A percentile compares a stretch with the other conserved stretches of the same genome.
Evolutionary conservation across 202 grass and related monocot genomes (phyloP).

Genomic region (Zizania palustris): DNA sequence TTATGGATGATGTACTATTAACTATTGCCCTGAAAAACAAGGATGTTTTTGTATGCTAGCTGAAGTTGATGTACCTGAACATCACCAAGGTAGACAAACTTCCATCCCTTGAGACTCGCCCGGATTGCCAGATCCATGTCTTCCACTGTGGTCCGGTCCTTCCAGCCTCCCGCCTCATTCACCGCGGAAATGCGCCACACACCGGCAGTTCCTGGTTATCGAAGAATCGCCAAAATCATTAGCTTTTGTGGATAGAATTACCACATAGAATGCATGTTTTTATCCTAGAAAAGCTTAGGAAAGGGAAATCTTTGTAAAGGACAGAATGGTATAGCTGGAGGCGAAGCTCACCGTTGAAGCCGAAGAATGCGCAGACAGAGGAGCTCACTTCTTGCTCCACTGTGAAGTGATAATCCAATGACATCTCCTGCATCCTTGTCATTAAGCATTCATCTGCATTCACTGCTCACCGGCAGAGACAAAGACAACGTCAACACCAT

Average conservation of each 20-base stretch:
- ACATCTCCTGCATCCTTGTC: conserved; percentile 99
- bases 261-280: neutral
- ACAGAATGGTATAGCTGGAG: neutral
- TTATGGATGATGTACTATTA: conserved; percentile 19
- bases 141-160: conserved; percentile 92
- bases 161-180: conserved; percentile 96
- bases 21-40: neutral
- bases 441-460: conserved; percentile 96
- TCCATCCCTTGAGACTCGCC: conserved; percentile 99
- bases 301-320: neutral
- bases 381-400: conserved; percentile 97
- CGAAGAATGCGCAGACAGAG: conserved; percentile 88
- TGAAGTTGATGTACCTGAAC: conserved; percentile 55
- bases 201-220: conserved; percentile 78
- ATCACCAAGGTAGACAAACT: conserved; percentile 94
- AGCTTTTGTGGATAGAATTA: conserved; percentile 10
- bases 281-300: neutral
- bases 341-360: conserved; percentile 73
- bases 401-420: conserved; percentile 95
- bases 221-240: neutral
- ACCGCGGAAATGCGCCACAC: conserved; percentile 87
- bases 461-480: conserved; percentile 51
- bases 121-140: conserved; percentile 98
- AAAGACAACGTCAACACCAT: neutral
- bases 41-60: conserved; percentile 30